Percentiles rank a stretch among this genome's conserved stretches.
These are phyloP conservation scores for Geosmithia flava DNA, from an alignment of 2,329 filamentous ascomycete species.

Conservation along the genomic window DNA sequence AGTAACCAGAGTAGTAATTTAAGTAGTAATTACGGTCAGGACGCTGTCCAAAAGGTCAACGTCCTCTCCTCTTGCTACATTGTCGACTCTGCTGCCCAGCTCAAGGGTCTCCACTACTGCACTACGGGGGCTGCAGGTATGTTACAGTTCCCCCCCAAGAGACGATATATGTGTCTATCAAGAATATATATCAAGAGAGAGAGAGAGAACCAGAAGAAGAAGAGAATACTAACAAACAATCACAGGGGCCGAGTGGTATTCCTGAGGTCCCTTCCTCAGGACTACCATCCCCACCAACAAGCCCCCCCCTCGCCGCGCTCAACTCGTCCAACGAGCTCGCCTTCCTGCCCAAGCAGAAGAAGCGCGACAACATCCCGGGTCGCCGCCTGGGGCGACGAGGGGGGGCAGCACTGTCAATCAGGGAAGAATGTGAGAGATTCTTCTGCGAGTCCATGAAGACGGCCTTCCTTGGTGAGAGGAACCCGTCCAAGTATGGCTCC, in stretches of 20 bases:
- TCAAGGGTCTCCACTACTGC: conserved; percentile 89
- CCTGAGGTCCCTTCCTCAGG: conserved; percentile 83
- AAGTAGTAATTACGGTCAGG: conserved; percentile 69
- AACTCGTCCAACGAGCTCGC: conserved; percentile 56
- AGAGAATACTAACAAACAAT: conserved; percentile 6
- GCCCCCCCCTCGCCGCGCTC: conserved; percentile 75
- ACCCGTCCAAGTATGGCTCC: conserved; percentile 64
- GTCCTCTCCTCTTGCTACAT: conserved; percentile 88
- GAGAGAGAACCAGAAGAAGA: neutral
- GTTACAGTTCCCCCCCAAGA: conserved; percentile 12
- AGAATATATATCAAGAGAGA: neutral
- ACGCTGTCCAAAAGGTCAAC: conserved; percentile 51
- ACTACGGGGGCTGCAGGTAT: conserved; percentile 76
- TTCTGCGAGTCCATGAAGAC: conserved; percentile 92
- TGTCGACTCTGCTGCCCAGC: conserved; percentile 58
- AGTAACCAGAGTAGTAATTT: conserved; percentile 55
- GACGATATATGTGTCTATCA: no score
- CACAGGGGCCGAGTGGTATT: conserved; percentile 85
- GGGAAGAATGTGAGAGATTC: conserved; percentile 99
- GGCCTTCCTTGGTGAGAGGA: conserved; percentile 95
- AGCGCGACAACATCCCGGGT: conserved; percentile 28
- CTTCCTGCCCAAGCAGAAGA: conserved; percentile 44
- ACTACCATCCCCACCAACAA: conserved; percentile 73
- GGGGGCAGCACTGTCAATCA: conserved; percentile 93
- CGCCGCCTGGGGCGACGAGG: conserved; percentile 47